Conservation (phyloP, 78 protist species). For the Polysphondylium violaceum region DNA sequence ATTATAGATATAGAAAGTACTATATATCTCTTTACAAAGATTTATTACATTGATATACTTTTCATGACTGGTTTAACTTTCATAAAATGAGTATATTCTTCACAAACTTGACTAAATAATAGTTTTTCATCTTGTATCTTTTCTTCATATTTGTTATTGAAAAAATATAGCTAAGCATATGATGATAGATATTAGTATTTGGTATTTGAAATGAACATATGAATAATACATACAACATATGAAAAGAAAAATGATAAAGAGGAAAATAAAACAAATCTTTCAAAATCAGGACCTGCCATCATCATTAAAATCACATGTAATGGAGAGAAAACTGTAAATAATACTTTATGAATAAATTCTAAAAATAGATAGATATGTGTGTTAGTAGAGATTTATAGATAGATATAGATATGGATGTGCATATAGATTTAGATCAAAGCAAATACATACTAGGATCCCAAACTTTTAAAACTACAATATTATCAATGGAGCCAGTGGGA, state of each 20-base stretch:
- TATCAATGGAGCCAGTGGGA: conserved; percentile 64
- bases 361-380: no score
- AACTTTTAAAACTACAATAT: conserved; percentile 24
- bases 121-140: conserved; percentile 44
- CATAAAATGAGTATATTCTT: conserved; percentile 26
- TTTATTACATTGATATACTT: no score
- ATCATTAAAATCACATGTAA: background rate
- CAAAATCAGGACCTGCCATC: background rate
- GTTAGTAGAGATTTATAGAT: background rate
- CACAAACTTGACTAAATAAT: conserved; percentile 17
- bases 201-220: background rate
- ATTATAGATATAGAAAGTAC: no score
- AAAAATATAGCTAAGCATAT: background rate
- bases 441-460: conserved; percentile 47
- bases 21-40: no score
- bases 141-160: conserved; percentile 14
- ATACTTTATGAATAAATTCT: no score
- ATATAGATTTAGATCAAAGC: background rate
- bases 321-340: conserved; percentile 49
- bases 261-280: background rate
- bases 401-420: background rate
- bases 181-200: background rate
- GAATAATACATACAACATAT: conserved; percentile 23
- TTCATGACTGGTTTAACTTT: background rate
- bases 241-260: background rate